phyloP scores from a whole-genome alignment of 2,329 filamentous ascomycete species.

The Hypocreales sp. region DNA sequence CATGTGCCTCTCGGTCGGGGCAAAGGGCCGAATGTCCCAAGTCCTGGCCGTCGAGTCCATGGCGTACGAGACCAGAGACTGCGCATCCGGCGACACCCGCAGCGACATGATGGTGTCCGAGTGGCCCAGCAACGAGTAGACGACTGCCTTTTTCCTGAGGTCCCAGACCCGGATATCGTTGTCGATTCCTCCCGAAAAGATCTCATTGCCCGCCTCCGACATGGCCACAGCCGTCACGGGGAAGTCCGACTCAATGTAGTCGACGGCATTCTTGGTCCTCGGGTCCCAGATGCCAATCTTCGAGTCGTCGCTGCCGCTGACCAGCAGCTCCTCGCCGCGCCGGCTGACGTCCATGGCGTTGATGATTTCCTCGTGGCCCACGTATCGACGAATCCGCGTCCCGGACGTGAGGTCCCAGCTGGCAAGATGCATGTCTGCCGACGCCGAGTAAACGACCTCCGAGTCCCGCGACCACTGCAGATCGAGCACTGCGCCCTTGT shows the following conservation, averaged over 20 bases:
- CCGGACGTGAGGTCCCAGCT: slow-evolving; percentile 93
- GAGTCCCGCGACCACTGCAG: slow-evolving; percentile 96
- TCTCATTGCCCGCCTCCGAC: slow-evolving; percentile 88
- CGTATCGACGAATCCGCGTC: slow-evolving; percentile 78
- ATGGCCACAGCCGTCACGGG: slow-evolving; percentile 83
- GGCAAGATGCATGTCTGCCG: slow-evolving; percentile 82
- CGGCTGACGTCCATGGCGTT: slow-evolving; percentile 81
- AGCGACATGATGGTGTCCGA: slow-evolving; percentile 85
- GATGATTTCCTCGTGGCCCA: slow-evolving; percentile 91
- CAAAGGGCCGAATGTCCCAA: slow-evolving; percentile 94
- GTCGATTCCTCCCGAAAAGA: slow-evolving; percentile 90
- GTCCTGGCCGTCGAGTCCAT: slow-evolving; percentile 90
- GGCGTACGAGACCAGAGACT: slow-evolving; percentile 77
- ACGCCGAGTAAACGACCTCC: slow-evolving; percentile 77
- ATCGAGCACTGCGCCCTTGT: slow-evolving; percentile 82
- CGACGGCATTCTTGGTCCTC: slow-evolving; percentile 71
- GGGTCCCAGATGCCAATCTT: slow-evolving; percentile 95
- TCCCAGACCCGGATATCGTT: slow-evolving; percentile 98
- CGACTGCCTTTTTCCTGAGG: slow-evolving; percentile 73
- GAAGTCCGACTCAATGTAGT: slow-evolving; percentile 81
- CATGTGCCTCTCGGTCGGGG: slow-evolving; percentile 71
- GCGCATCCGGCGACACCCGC: slow-evolving; percentile 81
- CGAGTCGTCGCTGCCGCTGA: slow-evolving; percentile 88
- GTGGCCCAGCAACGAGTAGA: slow-evolving; percentile 81
- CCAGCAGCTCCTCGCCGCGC: slow-evolving; percentile 76